A percentile compares a stretch with the other conserved stretches of the same genome.
Conservation (phyloP, 352 stramenopile genomes). For the Globisporangium okanoganense region DNA sequence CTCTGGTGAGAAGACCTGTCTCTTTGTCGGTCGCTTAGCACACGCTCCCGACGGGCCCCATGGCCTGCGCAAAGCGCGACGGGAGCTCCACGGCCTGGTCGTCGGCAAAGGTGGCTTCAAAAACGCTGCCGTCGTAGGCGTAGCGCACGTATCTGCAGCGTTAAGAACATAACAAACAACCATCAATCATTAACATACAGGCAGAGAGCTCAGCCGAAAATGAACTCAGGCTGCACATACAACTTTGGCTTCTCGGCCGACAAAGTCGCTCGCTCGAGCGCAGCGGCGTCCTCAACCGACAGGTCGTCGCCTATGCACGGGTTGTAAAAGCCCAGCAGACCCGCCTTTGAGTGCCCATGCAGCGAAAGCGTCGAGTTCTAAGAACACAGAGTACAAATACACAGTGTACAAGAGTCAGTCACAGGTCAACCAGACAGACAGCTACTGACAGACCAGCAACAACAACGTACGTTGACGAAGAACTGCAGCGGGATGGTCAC, state of each 20-base stretch:
- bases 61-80: conserved; percentile 63
- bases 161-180: background rate
- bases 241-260: conserved; percentile 41
- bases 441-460: background rate
- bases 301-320: conserved; percentile 54
- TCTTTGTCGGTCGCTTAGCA: conserved; percentile 32
- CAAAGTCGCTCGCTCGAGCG: background rate
- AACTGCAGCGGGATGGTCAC: conserved; percentile 80
- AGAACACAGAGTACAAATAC: background rate
- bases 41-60: conserved; percentile 61
- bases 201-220: no score
- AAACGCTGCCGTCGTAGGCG: conserved; percentile 63
- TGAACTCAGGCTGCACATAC: conserved; percentile 38
- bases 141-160: conserved; percentile 71
- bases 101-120: conserved; percentile 81
- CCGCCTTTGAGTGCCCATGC: conserved; percentile 52
- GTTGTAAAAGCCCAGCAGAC: conserved; percentile 80
- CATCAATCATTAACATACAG: background rate
- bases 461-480: conserved; percentile 55
- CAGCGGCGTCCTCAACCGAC: conserved; percentile 30
- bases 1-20: no score
- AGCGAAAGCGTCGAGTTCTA: conserved; percentile 62
- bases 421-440: background rate
- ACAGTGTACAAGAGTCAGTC: conserved; percentile 6
- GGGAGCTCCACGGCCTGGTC: conserved; percentile 65